Conservation (phyloP, 805 yeast genomes). For the Torulaspora indica region DNA sequence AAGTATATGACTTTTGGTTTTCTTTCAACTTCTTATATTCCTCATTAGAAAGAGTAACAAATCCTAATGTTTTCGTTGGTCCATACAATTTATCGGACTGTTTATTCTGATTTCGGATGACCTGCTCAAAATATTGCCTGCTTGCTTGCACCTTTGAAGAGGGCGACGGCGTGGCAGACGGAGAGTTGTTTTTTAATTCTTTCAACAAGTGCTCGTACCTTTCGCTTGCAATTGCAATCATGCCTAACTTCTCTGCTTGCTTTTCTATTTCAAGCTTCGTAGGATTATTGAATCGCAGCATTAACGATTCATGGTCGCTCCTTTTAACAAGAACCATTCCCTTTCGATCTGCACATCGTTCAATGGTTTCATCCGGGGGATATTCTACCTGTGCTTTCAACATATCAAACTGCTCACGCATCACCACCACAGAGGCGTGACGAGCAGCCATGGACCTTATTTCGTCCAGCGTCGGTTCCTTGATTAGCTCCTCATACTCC, state of each 20-base stretch:
- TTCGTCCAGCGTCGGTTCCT: slow-evolving; percentile 11
- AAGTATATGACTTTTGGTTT: slow-evolving; percentile 29
- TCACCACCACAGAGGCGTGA: slow-evolving; percentile 23
- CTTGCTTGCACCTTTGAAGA: slow-evolving; percentile 34
- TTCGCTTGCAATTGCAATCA: slow-evolving; percentile 28
- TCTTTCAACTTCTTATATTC: slow-evolving; percentile 35
- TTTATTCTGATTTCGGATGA: slow-evolving; percentile 28
- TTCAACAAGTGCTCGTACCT: slow-evolving; percentile 11
- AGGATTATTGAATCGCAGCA: slow-evolving; percentile 17
- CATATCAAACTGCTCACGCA: slow-evolving; percentile 29
- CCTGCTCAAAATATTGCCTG: slow-evolving; percentile 37
- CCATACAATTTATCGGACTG: slow-evolving; percentile 32
- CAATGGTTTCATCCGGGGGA: slow-evolving; percentile 27
- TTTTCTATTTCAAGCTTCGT: slow-evolving; percentile 32
- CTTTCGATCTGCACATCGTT: slow-evolving; percentile 28
- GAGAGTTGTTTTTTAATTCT: slow-evolving; percentile 8
- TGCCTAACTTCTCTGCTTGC: slow-evolving; percentile 31
- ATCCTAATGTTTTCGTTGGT: slow-evolving; percentile 35
- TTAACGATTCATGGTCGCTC: slow-evolving; percentile 26
- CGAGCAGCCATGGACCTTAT: slow-evolving; percentile 26
- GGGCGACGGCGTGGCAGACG: slow-evolving; percentile 9
- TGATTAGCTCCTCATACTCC: slow-evolving; percentile 24
- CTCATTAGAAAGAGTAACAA: slow-evolving; percentile 34
- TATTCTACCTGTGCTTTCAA: slow-evolving; percentile 23
- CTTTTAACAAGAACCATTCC: slow-evolving; percentile 24